Evolutionary conservation across 163 green algal genomes (phyloP).

Genomic region (Chlamydomonas reinhardtii): DNA sequence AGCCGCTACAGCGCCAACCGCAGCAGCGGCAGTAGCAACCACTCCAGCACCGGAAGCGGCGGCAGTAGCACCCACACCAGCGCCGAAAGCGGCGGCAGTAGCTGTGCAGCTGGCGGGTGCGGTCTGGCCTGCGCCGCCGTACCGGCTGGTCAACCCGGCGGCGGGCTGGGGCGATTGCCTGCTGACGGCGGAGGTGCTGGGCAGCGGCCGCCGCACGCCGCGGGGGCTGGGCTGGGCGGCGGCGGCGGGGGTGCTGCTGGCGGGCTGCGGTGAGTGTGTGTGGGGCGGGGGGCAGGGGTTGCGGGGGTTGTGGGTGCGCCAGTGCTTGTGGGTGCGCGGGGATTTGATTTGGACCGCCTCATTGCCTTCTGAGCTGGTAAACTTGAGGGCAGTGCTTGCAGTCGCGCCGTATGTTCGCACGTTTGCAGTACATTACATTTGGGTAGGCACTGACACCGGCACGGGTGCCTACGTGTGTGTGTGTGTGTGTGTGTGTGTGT

Average conservation of each 20-base stretch:
- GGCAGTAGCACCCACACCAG: neutral
- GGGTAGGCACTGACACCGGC: too few species aligned
- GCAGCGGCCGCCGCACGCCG: neutral
- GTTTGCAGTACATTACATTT: too few species aligned
- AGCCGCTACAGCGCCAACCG: too few species aligned
- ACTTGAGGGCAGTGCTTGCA: too few species aligned
- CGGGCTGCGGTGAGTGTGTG: constrained; percentile 13
- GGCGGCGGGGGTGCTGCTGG: constrained; percentile 2
- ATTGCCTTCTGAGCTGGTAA: too few species aligned
- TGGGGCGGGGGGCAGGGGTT: too few species aligned
- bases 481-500: too few species aligned
- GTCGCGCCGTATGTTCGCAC: too few species aligned
- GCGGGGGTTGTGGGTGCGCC: too few species aligned
- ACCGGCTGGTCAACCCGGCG: neutral
- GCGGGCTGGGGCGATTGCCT: neutral
- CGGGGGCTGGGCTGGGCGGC: constrained; percentile 7
- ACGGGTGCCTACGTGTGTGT: too few species aligned
- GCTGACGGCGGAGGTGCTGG: neutral
- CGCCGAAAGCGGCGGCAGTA: neutral
- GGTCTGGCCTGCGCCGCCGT: neutral
- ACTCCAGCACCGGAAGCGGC: neutral
- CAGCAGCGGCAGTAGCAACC: neutral
- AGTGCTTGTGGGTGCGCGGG: too few species aligned
- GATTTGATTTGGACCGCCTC: too few species aligned
- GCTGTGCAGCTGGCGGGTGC: neutral